A percentile compares a stretch with the other conserved stretches of the same genome.
Evolutionary conservation across 2,329 filamentous ascomycete species (phyloP).

Genomic region (Bipolaris bicolor): DNA sequence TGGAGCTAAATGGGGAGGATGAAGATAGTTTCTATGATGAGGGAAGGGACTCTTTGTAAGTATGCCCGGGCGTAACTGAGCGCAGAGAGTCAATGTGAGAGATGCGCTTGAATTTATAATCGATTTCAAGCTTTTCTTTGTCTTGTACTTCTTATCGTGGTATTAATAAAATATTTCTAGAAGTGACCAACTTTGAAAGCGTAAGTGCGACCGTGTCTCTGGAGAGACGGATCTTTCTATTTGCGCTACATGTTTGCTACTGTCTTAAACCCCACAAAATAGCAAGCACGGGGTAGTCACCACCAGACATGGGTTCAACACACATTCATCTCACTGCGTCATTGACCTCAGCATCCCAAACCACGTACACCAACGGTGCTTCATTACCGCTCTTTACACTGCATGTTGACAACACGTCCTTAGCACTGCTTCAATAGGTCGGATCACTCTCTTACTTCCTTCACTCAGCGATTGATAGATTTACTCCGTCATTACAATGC

Average conservation of each 20-base stretch:
- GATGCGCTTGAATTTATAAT: too few species aligned
- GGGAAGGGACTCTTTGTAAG: slow-evolving; percentile 20
- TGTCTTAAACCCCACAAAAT: background rate
- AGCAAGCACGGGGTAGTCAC: background rate
- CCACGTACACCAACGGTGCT: slow-evolving; percentile 4
- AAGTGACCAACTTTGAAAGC: too few species aligned
- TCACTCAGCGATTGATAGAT: slow-evolving; percentile 23
- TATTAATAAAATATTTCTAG: background rate
- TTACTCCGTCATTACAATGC: slow-evolving; percentile 35
- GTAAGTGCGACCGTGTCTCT: background rate
- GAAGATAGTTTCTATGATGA: slow-evolving; percentile 24
- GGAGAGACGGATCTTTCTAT: background rate
- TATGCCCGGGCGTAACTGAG: slow-evolving; percentile 10
- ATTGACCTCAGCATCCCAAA: background rate
- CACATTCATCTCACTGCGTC: background rate
- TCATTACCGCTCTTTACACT: slow-evolving; percentile 17
- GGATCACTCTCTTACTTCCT: slow-evolving; percentile 23
- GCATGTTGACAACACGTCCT: slow-evolving; percentile 29
- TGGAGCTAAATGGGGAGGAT: slow-evolving; percentile 25
- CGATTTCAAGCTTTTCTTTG: too few species aligned
- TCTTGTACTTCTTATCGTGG: background rate
- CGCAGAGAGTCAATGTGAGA: background rate
- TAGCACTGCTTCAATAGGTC: slow-evolving; percentile 32
- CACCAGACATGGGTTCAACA: background rate
- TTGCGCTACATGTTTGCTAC: background rate